Evolutionary conservation across 1,139 yeast genomes (phyloP).

Genomic region (Debaryomyces robertsiae): DNA sequence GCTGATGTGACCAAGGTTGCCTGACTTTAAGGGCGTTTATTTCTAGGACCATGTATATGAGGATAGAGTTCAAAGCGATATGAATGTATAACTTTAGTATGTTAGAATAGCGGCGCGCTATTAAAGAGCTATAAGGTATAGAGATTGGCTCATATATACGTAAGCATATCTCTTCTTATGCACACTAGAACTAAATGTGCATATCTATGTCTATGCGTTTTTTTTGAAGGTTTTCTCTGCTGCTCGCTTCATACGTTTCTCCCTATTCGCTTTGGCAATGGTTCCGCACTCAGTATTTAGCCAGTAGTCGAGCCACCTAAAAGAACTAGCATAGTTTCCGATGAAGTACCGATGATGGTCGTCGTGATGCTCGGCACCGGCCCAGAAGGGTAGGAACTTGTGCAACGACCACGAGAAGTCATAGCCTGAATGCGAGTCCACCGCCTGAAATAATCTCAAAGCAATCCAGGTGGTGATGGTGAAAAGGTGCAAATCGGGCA

Average conservation of each 20-base stretch:
- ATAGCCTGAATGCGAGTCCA: slow-evolving; percentile 95
- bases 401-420: slow-evolving; percentile 96
- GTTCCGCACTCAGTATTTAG: slow-evolving; percentile 84
- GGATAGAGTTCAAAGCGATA: too few species aligned
- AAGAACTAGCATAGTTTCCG: slow-evolving; percentile 90
- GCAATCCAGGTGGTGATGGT: slow-evolving; percentile 87
- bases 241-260: slow-evolving; percentile 51
- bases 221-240: slow-evolving; percentile 38
- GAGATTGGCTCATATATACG: too few species aligned
- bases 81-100: too few species aligned
- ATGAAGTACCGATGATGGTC: slow-evolving; percentile 92
- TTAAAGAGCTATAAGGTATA: too few species aligned
- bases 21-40: too few species aligned
- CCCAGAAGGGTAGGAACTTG: slow-evolving; percentile 92
- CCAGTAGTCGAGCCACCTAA: slow-evolving; percentile 90
- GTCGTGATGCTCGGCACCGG: slow-evolving; percentile 98
- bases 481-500: slow-evolving; percentile 75
- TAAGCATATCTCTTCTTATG: too few species aligned
- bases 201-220: background rate
- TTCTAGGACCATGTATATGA: too few species aligned
- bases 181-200: too few species aligned
- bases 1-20: too few species aligned
- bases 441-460: slow-evolving; percentile 89
- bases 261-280: slow-evolving; percentile 64
- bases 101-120: too few species aligned